These are phyloP conservation scores for Sphaceloma murrayae DNA, from an alignment of 2,329 filamentous ascomycete genomes.

Conservation along the genomic window DNA sequence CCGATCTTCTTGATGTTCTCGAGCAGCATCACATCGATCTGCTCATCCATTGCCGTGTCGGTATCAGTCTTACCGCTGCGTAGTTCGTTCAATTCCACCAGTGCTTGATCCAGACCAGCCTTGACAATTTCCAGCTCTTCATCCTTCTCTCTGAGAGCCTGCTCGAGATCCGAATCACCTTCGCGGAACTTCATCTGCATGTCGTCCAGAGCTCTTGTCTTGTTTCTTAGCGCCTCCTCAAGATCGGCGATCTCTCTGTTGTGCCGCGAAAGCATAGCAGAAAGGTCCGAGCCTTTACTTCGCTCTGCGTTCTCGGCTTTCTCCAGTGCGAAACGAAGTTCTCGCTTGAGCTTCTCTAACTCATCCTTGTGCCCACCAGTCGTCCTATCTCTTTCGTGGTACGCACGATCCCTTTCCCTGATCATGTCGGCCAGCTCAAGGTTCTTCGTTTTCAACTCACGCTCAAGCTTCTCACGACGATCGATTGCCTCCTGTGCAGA, in stretches of 20 bases:
- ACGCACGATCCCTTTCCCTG: slow-evolving; percentile 80
- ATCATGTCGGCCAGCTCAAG: slow-evolving; percentile 99
- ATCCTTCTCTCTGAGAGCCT: slow-evolving; percentile 82
- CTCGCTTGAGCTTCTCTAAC: slow-evolving; percentile 84
- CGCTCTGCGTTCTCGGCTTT: slow-evolving; percentile 86
- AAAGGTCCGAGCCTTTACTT: slow-evolving; percentile 89
- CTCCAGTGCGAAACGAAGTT: slow-evolving; percentile 84
- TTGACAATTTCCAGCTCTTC: slow-evolving; percentile 98
- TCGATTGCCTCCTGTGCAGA: slow-evolving; percentile 97
- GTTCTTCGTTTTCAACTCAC: slow-evolving; percentile 98
- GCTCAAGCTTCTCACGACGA: slow-evolving; percentile 83
- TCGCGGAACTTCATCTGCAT: slow-evolving; percentile 67
- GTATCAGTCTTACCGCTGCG: slow-evolving; percentile 53
- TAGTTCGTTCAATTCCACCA: slow-evolving; percentile 85
- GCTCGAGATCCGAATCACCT: slow-evolving; percentile 75
- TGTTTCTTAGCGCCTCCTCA: slow-evolving; percentile 80
- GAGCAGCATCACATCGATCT: slow-evolving; percentile 81
- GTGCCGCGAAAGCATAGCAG: slow-evolving; percentile 87
- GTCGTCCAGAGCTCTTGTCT: slow-evolving; percentile 79
- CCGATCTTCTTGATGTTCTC: slow-evolving; percentile 88
- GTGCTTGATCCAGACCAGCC: slow-evolving; percentile 90
- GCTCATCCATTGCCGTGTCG: slow-evolving; percentile 74
- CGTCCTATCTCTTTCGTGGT: slow-evolving; percentile 87
- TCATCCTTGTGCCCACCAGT: slow-evolving; percentile 84
- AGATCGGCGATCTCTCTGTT: slow-evolving; percentile 96